Percentiles rank a stretch among this genome's conserved stretches.
These are phyloP conservation scores for Hypoxylon sp. DNA, from an alignment of 2,329 filamentous ascomycete genomes.

Conservation along the genomic window DNA sequence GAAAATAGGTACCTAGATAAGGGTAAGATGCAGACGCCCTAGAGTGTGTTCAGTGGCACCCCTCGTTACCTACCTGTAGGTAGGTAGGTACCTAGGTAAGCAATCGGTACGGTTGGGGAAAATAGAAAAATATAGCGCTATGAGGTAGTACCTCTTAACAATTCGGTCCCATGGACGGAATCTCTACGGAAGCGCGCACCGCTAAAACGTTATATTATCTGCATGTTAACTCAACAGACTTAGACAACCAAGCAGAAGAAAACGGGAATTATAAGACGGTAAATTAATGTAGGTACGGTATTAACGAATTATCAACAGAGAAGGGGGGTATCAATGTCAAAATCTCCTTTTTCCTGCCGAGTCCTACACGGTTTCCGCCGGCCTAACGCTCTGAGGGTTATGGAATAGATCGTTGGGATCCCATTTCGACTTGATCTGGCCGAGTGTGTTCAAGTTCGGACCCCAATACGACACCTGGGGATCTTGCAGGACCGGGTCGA, in stretches of 20 bases:
- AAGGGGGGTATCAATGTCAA: constrained; percentile 41
- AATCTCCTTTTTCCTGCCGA: constrained; percentile 20
- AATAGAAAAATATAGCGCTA: background rate
- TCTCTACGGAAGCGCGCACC: background rate
- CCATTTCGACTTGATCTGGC: constrained; percentile 65
- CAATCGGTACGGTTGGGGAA: no score
- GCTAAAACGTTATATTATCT: background rate
- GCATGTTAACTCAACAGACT: background rate
- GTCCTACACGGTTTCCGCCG: constrained; percentile 35
- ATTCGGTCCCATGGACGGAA: background rate
- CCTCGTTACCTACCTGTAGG: no score
- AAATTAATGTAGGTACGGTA: constrained; percentile 32
- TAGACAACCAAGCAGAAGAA: background rate
- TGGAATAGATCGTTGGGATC: constrained; percentile 70
- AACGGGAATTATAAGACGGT: background rate
- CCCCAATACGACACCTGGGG: constrained; percentile 70
- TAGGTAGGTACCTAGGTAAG: no score
- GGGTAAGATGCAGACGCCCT: no score
- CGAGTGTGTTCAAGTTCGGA: constrained; percentile 63
- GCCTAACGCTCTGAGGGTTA: constrained; percentile 70
- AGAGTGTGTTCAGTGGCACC: no score
- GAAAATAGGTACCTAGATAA: no score
- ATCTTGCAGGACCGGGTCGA: constrained; percentile 66
- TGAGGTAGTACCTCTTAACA: background rate
- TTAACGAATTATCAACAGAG: constrained; percentile 34